Percentiles rank a stretch among this genome's conserved stretches.
These are phyloP conservation scores for Hypoxylon trugodes DNA, from an alignment of 495 filamentous ascomycete species.

Conservation along the genomic window DNA sequence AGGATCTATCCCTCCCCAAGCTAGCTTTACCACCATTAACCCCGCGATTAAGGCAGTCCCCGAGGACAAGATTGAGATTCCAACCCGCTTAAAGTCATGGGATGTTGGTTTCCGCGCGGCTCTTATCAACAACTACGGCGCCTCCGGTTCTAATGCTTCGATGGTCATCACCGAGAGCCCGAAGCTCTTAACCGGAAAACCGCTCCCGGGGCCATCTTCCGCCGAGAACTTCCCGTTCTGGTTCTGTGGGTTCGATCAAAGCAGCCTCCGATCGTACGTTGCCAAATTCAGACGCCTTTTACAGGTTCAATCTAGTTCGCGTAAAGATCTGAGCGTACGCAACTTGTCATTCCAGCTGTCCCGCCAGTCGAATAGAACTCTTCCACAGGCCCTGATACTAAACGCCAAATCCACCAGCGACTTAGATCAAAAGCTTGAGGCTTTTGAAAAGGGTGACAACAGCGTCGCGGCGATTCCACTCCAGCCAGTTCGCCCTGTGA, in stretches of 20 bases:
- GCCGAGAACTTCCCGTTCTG: not conserved
- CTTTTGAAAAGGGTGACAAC: not conserved
- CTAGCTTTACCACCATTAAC: slow-evolving; percentile 43
- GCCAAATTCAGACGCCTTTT: not conserved
- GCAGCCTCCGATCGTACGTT: not conserved
- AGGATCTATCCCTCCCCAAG: slow-evolving; percentile 49
- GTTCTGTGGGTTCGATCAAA: not conserved
- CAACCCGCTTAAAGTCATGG: slow-evolving; percentile 45
- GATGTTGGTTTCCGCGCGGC: slow-evolving; percentile 41
- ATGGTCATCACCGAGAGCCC: slow-evolving; percentile 44
- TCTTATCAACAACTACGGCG: slow-evolving; percentile 62
- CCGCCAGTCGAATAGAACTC: not conserved
- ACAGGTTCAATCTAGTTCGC: not conserved
- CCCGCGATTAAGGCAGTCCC: not conserved
- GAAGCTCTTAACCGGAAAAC: not conserved
- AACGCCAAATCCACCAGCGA: slow-evolving; percentile 38
- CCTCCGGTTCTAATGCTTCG: slow-evolving; percentile 55
- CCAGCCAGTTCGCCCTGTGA: slow-evolving; percentile 43
- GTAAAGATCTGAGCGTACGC: not conserved
- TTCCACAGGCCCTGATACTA: slow-evolving; percentile 15
- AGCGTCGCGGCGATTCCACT: not conserved
- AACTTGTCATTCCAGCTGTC: not conserved
- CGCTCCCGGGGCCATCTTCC: not conserved
- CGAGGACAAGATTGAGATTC: slow-evolving; percentile 50
- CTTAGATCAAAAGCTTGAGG: slow-evolving; percentile 40